Evolutionary conservation across 768 basidiomycete species (phyloP).

Genomic region (Ramaria sp.): DNA sequence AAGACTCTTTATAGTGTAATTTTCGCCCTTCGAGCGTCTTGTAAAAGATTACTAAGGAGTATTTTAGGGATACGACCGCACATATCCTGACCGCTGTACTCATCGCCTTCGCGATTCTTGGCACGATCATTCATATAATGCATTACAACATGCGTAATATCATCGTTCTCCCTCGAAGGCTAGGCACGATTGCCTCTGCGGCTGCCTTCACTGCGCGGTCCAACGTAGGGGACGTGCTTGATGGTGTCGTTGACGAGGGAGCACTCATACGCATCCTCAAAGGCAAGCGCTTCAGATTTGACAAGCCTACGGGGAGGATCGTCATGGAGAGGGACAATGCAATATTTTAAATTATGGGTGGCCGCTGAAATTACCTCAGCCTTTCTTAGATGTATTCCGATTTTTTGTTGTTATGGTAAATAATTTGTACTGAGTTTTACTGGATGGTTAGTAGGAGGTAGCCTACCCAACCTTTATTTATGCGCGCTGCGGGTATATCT

Average conservation of each 20-base stretch:
- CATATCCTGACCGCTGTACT: conserved; percentile 33
- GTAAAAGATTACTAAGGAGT: not conserved
- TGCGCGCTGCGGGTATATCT: too few species aligned
- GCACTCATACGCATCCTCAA: conserved; percentile 31
- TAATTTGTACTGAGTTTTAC: too few species aligned
- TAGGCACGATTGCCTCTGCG: conserved; percentile 47
- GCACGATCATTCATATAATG: conserved; percentile 33
- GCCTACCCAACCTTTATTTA: too few species aligned
- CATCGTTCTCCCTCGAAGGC: conserved; percentile 34
- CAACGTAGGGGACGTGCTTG: conserved; percentile 41
- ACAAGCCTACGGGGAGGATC: conserved; percentile 37
- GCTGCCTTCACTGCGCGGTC: conserved; percentile 43
- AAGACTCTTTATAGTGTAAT: conserved; percentile 40
- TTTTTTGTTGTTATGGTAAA: too few species aligned
- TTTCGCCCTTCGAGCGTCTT: not conserved
- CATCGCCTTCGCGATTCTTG: conserved; percentile 34
- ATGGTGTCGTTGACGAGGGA: conserved; percentile 42
- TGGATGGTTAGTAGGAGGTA: too few species aligned
- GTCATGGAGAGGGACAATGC: conserved; percentile 37
- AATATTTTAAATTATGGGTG: not conserved
- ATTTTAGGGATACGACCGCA: conserved; percentile 28
- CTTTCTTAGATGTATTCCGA: too few species aligned
- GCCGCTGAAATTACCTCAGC: too few species aligned
- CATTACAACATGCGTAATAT: conserved; percentile 34
- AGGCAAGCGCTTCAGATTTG: conserved; percentile 39